Evolutionary conservation across 1,139 yeast species (phyloP).

Genomic region (Hemisphaericaspora lyxosophila): DNA sequence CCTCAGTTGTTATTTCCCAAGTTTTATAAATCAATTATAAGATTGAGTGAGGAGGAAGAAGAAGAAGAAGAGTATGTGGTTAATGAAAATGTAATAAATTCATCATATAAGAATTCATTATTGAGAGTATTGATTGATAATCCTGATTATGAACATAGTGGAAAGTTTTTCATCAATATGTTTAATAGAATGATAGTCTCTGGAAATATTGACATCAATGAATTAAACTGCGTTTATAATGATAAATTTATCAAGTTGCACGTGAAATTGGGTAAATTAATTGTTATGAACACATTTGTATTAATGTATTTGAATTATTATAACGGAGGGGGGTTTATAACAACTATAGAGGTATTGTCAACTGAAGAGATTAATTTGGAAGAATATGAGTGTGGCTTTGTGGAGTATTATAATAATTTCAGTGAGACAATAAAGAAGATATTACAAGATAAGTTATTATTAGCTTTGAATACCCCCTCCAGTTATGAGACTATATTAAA

Average conservation of each 20-base stretch:
- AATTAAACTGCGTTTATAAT: slow-evolving; percentile 12
- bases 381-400: slow-evolving; percentile 3
- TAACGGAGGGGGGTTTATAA: background rate
- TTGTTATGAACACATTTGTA: slow-evolving; percentile 11
- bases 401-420: slow-evolving; percentile 8
- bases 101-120: slow-evolving; percentile 9
- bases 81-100: slow-evolving; percentile 2
- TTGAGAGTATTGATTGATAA: slow-evolving; percentile 4
- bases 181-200: slow-evolving; percentile 7
- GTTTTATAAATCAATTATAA: slow-evolving; percentile 19
- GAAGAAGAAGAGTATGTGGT: background rate
- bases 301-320: slow-evolving; percentile 7
- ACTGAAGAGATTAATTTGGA: background rate
- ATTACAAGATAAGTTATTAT: slow-evolving; percentile 7
- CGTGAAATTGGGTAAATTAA: slow-evolving; percentile 4
- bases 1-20: slow-evolving; percentile 28
- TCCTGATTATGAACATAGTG: background rate
- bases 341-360: background rate
- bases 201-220: slow-evolving; percentile 7
- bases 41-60: background rate
- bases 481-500: slow-evolving; percentile 5
- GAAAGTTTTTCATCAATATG: slow-evolving; percentile 8
- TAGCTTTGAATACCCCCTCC: background rate
- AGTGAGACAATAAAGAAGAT: slow-evolving; percentile 4
- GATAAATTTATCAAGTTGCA: slow-evolving; percentile 6